Evolutionary conservation across 495 filamentous ascomycete genomes (phyloP), one percentile per base, ranked within the genome.

Genomic region (Neurospora sp.): DNA sequence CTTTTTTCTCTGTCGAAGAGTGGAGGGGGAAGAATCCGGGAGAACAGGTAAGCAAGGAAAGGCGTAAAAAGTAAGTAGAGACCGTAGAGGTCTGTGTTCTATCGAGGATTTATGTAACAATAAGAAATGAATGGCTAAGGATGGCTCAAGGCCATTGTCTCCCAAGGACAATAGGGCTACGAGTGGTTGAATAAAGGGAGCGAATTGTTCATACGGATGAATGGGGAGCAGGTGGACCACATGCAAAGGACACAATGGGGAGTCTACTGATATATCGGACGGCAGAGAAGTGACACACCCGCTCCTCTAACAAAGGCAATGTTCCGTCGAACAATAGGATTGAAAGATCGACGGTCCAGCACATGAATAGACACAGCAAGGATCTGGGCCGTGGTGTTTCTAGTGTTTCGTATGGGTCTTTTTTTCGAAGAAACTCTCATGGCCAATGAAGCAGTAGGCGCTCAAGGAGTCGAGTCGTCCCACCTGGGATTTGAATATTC

Each of bases 381-480:
- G 75, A 77, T 76, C 70, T 76, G 75, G 75, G 70, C 71, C 70
- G 70, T 71, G 73, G 70, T 61, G 46, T 69, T 71, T 70, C 71
- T 71, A 37, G 35, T 68, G 80, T 81, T 81, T 80, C 78, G 80
- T 75, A 80, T 80, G 72, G 65, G 70, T 68, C 77, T 73, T 69
- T 73, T 71, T 79, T 76, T 79, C 74, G 53, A 61, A 31, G 22
- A 71, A 73, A 69, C 39, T 20, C 27, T 76, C 77, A 70, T 71
- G 76, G 72, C 80, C 80, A 81, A 81, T 81, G 76, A 80, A 78
- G 73, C 75, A 42, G 71, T 81, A 78, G 76, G 76, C 80, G 77
- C 80, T 73, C 46, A 72, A 41, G 48, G 53, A 35, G 53, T 61
- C 27, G 18, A 61, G 53, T 31, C 22, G 53, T 61, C 53, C 53